Conservation (phyloP, 2,329 filamentous ascomycete species). For the Diplodia intermedia region DNA sequence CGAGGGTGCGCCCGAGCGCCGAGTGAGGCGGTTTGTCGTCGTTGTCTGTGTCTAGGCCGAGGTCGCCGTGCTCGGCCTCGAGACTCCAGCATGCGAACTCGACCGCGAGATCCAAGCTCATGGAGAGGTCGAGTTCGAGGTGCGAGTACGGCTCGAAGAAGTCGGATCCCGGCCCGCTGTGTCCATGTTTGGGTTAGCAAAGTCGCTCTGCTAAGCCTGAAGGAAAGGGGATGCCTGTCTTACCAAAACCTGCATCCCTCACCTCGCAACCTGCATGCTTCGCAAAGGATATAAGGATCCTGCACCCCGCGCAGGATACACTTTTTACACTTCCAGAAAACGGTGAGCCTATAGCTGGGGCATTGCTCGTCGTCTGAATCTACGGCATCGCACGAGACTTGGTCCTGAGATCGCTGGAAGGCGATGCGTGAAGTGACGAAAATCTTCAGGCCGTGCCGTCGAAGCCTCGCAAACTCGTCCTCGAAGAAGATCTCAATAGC, state of each 20-base stretch:
- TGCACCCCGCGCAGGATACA: neutral
- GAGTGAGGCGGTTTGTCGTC: neutral
- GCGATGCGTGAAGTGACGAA: slow-evolving; percentile 16
- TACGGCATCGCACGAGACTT: neutral
- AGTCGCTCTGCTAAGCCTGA: no score
- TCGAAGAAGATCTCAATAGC: neutral
- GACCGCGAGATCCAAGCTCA: neutral
- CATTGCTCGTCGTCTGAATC: neutral
- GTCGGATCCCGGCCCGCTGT: neutral
- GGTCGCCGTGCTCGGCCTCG: slow-evolving; percentile 11
- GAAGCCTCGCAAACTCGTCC: neutral
- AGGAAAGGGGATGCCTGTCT: neutral
- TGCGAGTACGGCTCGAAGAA: neutral
- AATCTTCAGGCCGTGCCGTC: neutral
- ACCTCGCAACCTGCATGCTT: neutral
- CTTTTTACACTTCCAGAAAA: slow-evolving; percentile 7
- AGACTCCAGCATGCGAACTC: neutral
- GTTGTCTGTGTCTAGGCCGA: neutral
- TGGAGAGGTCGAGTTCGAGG: neutral
- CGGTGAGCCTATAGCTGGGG: neutral
- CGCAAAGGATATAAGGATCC: neutral
- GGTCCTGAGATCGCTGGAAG: neutral
- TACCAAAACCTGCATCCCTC: neutral
- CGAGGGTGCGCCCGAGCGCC: neutral
- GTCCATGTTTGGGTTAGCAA: neutral